These are phyloP conservation scores for Agroathelia rolfsii DNA, from an alignment of 1,284 basidiomycete genomes.

Conservation along the genomic window DNA sequence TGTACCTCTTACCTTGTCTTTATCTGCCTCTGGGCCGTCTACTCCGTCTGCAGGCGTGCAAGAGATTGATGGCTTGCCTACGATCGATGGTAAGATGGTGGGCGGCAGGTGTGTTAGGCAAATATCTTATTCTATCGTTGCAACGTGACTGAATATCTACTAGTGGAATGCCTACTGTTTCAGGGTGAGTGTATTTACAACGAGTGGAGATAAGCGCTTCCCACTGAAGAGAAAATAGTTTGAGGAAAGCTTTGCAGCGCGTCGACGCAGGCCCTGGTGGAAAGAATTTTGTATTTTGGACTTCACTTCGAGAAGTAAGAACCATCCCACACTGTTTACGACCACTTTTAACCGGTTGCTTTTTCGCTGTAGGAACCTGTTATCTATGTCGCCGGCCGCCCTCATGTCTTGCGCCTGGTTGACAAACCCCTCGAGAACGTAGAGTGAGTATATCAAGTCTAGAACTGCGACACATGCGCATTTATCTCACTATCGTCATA, in stretches of 20 bases:
- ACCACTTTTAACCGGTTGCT: constrained; percentile 8
- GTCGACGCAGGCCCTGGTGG: constrained; percentile 75
- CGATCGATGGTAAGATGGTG: constrained; percentile 53
- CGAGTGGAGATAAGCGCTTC: constrained; percentile 12
- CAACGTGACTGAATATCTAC: constrained; percentile 9
- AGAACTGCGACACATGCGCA: not conserved
- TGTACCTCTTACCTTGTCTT: constrained; percentile 53
- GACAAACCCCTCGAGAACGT: constrained; percentile 88
- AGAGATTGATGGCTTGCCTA: constrained; percentile 27
- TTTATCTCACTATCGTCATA: constrained; percentile 20
- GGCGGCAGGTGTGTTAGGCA: constrained; percentile 63
- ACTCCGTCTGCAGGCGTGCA: constrained; percentile 22
- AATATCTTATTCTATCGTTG: constrained; percentile 1
- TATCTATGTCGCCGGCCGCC: constrained; percentile 81
- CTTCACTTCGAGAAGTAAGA: constrained; percentile 75
- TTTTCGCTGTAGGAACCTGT: constrained; percentile 89
- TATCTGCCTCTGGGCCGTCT: constrained; percentile 23
- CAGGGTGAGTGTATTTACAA: constrained; percentile 45
- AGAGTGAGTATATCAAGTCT: constrained; percentile 47
- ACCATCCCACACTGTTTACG: not conserved
- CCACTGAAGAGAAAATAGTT: constrained; percentile 30
- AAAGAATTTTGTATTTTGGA: constrained; percentile 75
- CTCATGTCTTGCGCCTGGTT: constrained; percentile 88
- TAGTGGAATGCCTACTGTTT: constrained; percentile 83
- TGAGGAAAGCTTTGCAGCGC: constrained; percentile 73